Evolutionary conservation across 1,139 yeast species (phyloP).

Genomic region (Scheffersomyces titani): DNA sequence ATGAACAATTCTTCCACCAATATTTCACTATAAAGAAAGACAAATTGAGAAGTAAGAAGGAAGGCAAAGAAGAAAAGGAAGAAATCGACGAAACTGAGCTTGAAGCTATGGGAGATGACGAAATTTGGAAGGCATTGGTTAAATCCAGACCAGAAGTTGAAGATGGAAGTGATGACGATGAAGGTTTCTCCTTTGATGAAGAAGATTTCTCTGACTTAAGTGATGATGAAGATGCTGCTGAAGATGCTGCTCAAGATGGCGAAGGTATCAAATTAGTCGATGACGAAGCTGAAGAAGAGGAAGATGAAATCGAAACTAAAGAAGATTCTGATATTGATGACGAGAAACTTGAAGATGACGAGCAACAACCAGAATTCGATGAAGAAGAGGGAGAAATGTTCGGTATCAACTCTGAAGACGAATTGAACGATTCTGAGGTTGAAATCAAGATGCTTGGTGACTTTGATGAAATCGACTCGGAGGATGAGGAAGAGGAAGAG

Average conservation of each 20-base stretch:
- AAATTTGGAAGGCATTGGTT: conserved; percentile 87
- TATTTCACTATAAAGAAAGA: conserved; percentile 70
- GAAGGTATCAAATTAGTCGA: conserved; percentile 28
- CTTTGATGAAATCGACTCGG: conserved; percentile 16
- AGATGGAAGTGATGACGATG: conserved; percentile 47
- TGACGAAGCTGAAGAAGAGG: conserved; percentile 20
- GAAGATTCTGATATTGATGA: conserved; percentile 23
- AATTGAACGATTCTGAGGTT: conserved; percentile 37
- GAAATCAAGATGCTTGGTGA: conserved; percentile 23
- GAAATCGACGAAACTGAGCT: conserved; percentile 32
- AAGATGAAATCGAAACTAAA: conserved; percentile 27
- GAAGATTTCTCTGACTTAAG: conserved; percentile 44
- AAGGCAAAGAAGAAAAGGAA: conserved; percentile 16
- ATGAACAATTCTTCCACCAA: conserved; percentile 86
- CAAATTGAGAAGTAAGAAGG: conserved; percentile 39
- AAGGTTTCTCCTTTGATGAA: conserved; percentile 51
- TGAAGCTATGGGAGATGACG: conserved; percentile 70
- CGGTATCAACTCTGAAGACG: conserved; percentile 38
- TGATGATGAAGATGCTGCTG: conserved; percentile 16
- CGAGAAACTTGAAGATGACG: conserved; percentile 22
- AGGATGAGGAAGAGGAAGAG: conserved; percentile 17
- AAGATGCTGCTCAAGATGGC: conserved; percentile 26
- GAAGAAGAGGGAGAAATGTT: conserved; percentile 27
- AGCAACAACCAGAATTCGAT: conserved; percentile 18
- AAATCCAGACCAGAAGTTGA: conserved; percentile 83